These are phyloP conservation scores for Achaetomiella virescens DNA, from an alignment of 495 filamentous ascomycete genomes.

Conservation along the genomic window DNA sequence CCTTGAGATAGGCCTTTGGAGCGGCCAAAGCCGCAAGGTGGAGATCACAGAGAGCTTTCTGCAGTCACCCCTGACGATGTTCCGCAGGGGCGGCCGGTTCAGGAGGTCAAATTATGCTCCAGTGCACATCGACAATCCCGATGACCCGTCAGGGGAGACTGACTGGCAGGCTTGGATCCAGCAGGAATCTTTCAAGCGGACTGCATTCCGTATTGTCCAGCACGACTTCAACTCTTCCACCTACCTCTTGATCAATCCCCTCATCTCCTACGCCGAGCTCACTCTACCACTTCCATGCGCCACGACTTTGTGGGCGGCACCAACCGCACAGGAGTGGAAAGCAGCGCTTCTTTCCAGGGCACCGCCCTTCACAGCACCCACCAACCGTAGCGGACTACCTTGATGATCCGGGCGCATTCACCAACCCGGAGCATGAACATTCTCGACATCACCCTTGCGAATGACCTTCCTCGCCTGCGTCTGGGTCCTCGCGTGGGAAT, in stretches of 20 bases:
- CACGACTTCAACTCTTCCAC: slow-evolving; percentile 3
- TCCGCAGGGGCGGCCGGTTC: slow-evolving; percentile 27
- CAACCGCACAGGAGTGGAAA: background rate
- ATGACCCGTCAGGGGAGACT: background rate
- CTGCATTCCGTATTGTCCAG: slow-evolving; percentile 2
- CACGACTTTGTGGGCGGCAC: background rate
- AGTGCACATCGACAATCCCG: background rate
- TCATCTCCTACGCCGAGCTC: slow-evolving; percentile 6
- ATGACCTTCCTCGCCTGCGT: slow-evolving; percentile 7
- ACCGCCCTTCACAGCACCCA: background rate
- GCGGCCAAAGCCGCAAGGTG: slow-evolving; percentile 51
- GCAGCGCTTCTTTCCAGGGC: background rate
- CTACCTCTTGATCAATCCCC: slow-evolving; percentile 5
- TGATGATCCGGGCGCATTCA: slow-evolving; percentile 1
- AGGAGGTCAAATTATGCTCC: slow-evolving; percentile 6
- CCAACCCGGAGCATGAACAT: background rate
- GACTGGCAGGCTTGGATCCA: background rate
- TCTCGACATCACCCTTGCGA: background rate
- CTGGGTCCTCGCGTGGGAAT: slow-evolving; percentile 6
- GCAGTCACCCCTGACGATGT: slow-evolving; percentile 40
- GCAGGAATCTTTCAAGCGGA: slow-evolving; percentile 3
- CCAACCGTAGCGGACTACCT: background rate
- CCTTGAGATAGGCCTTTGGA: slow-evolving; percentile 54
- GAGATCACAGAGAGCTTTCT: slow-evolving; percentile 54
- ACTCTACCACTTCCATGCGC: slow-evolving; percentile 4